Percentiles rank a stretch among this genome's conserved stretches.
phyloP scores from a whole-genome alignment of 805 yeast genomes.

The Yarrowia deformans region DNA sequence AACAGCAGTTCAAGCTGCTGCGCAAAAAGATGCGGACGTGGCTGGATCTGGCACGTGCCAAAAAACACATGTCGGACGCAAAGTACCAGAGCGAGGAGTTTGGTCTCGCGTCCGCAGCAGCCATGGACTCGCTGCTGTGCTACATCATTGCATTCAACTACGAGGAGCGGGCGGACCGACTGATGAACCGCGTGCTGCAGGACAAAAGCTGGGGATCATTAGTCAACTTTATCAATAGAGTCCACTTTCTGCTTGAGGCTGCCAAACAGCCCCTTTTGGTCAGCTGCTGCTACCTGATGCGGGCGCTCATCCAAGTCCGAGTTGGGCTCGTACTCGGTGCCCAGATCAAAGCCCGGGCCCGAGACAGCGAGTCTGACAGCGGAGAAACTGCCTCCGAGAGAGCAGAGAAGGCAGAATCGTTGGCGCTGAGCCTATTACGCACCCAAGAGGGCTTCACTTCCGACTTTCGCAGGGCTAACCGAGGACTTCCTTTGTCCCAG shows the following conservation, averaged over 20 bases:
- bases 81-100: slow-evolving; percentile 46
- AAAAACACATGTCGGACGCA: slow-evolving; percentile 54
- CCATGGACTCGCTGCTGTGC: slow-evolving; percentile 53
- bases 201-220: slow-evolving; percentile 52
- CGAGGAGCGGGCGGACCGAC: slow-evolving; percentile 51
- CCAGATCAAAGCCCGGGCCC: slow-evolving; percentile 6
- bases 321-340: slow-evolving; percentile 4
- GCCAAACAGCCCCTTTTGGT: slow-evolving; percentile 45
- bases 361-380: background rate
- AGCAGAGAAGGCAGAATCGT: background rate
- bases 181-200: slow-evolving; percentile 45
- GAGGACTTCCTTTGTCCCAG: slow-evolving; percentile 43
- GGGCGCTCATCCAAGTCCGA: slow-evolving; percentile 47
- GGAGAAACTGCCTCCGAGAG: background rate
- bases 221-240: slow-evolving; percentile 48
- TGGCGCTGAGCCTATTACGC: slow-evolving; percentile 4
- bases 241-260: slow-evolving; percentile 44
- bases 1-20: slow-evolving; percentile 14
- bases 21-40: slow-evolving; percentile 45
- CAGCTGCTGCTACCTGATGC: slow-evolving; percentile 48
- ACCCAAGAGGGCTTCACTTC: slow-evolving; percentile 43
- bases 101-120: slow-evolving; percentile 50
- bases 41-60: slow-evolving; percentile 51
- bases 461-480: slow-evolving; percentile 48
- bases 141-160: slow-evolving; percentile 53